These are phyloP conservation scores for Lentinus tigrinus DNA, from an alignment of 768 basidiomycete species.

Conservation along the genomic window DNA sequence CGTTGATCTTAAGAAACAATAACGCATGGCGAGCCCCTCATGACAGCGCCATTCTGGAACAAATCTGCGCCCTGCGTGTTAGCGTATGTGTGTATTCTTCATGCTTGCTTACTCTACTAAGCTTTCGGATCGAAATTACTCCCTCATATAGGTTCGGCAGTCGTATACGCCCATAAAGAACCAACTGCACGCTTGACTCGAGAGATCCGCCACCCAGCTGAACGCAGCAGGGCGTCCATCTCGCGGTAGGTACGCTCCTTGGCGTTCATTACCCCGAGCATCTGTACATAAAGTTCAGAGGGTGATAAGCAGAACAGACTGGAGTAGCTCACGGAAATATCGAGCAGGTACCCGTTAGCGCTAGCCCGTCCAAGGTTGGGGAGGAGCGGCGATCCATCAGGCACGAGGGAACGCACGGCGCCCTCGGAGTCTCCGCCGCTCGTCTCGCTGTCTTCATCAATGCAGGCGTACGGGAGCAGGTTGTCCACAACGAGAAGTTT, in stretches of 20 bases:
- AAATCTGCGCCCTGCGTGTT: too few species aligned
- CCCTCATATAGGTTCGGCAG: too few species aligned
- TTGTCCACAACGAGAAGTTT: background rate
- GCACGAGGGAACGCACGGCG: conserved; percentile 16
- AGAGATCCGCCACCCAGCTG: conserved; percentile 62
- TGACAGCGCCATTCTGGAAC: too few species aligned
- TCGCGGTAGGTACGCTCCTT: conserved; percentile 68
- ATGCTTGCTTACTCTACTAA: too few species aligned
- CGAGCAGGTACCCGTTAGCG: background rate
- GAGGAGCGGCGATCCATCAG: background rate
- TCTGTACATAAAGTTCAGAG: conserved; percentile 38
- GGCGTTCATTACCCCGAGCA: conserved; percentile 62
- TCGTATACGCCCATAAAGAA: conserved; percentile 12
- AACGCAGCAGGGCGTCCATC: conserved; percentile 47
- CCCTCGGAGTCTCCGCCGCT: background rate
- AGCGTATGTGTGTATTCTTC: too few species aligned
- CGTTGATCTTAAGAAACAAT: too few species aligned
- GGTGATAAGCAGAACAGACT: conserved; percentile 15
- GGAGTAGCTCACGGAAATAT: conserved; percentile 9
- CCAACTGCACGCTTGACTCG: conserved; percentile 43
- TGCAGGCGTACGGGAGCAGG: background rate
- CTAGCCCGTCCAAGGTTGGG: background rate
- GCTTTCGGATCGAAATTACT: too few species aligned
- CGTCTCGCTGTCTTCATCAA: background rate
- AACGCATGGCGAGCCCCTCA: too few species aligned